Base-by-base conservation (phyloP, 148 eudicot genomes). In the Amaranthus cruentus region DNA sequence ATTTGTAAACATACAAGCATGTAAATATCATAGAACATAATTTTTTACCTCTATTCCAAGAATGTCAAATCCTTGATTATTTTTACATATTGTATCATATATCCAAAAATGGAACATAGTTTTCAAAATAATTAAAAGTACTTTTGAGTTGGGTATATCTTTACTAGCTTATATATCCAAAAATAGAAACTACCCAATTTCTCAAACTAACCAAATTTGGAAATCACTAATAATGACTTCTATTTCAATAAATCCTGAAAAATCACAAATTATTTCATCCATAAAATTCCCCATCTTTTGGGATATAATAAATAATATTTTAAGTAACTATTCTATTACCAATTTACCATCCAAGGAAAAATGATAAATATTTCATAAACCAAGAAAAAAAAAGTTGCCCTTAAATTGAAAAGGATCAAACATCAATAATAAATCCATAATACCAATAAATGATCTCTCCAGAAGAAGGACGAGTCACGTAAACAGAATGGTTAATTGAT, bases 391-490 rank as follows among this genome's bases (percentile, higher is more conserved):
- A 65, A 44, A 15, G 4, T 28, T 28, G 38, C 38, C 2, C 21
- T 10, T 5, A 18, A 42, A 28, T 28, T n/a, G 52, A n/a, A 14
- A 56, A 62, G 7, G n/a, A 14, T 0, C 47, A 18, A 18, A 18
- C 18, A 18, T 18, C 18, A 74, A 9, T 2, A 5, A 12, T 18
- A 48, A 52, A 7, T 2, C 15, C 55, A 60, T n/a, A 6, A 75
- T 44, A 76, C 73, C 75, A 73, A 70, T 4, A 76, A 18, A 73
- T 18, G 69, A 80, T 76, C 55, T 72, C 66, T 68, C 73, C 77
- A 55, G 77, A 53, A 62, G 80, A 38, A 76, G 66, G 59, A 3
- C 18, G 10, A 5, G 69, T 61, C 66, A 80, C 77, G 72, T 73
- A 64, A 2, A 80, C 77, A 55, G 80, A 76, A 53, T 80, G 83